These are phyloP conservation scores for Talaromyces wortmannii DNA, from an alignment of 495 filamentous ascomycete genomes.

Conservation along the genomic window DNA sequence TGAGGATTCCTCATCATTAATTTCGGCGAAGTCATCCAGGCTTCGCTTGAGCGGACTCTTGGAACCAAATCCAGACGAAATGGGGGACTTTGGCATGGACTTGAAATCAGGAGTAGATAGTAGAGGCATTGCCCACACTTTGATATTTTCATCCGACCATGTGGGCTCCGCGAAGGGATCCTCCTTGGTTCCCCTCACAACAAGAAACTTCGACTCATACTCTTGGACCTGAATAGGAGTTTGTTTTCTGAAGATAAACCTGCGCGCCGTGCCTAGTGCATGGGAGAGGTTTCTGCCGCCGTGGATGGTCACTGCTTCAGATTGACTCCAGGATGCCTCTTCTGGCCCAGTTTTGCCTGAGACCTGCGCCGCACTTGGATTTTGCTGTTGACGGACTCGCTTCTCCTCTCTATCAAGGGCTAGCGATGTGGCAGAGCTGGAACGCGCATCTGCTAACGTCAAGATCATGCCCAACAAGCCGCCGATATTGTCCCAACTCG, in stretches of 20 bases:
- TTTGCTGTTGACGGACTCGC: conserved; percentile 8
- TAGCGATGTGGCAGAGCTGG: conserved; percentile 18
- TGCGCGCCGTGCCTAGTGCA: conserved; percentile 69
- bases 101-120: conserved; percentile 14
- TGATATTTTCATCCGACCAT: conserved; percentile 67
- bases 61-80: conserved; percentile 8
- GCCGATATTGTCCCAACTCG: conserved; percentile 68
- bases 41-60: conserved; percentile 51
- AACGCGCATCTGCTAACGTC: conserved; percentile 62
- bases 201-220: conserved; percentile 38
- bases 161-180: conserved; percentile 49
- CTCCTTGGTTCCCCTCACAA: conserved; percentile 8
- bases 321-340: conserved; percentile 4
- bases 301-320: conserved; percentile 55
- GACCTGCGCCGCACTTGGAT: background rate
- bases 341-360: background rate
- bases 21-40: conserved; percentile 47
- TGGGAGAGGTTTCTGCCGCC: conserved; percentile 73
- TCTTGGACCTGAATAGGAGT: conserved; percentile 66
- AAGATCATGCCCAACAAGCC: conserved; percentile 81
- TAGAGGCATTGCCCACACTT: conserved; percentile 74
- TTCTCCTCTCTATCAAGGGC: conserved; percentile 18
- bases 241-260: conserved; percentile 82
- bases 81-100: background rate
- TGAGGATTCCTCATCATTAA: conserved; percentile 1